Percentiles rank a stretch among this genome's conserved stretches.
phyloP scores from a whole-genome alignment of 768 basidiomycete species.

The Pulveroboletus sp. region DNA sequence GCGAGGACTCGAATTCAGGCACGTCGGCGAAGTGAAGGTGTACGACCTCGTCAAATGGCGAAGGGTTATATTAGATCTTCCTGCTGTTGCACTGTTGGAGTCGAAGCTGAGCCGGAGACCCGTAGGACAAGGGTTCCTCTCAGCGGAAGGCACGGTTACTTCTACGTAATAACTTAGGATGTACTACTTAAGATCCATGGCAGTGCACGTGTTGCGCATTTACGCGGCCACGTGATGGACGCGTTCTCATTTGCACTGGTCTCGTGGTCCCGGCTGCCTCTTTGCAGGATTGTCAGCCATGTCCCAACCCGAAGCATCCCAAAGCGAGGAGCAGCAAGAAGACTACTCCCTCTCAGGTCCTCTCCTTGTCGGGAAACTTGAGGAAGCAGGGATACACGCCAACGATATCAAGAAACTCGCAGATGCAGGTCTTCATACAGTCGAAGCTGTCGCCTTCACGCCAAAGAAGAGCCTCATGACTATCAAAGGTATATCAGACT shows the following conservation, averaged over 20 bases:
- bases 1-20: slow-evolving; percentile 58
- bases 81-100: slow-evolving; percentile 79
- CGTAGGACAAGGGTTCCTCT: slow-evolving; percentile 1
- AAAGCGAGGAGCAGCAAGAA: slow-evolving; percentile 47
- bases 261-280: neutral
- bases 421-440: slow-evolving; percentile 88
- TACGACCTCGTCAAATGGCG: slow-evolving; percentile 85
- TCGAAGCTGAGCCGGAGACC: slow-evolving; percentile 48
- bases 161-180: neutral
- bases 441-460: slow-evolving; percentile 95
- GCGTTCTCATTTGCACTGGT: slow-evolving; percentile 17
- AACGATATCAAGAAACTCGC: slow-evolving; percentile 94
- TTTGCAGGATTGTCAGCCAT: slow-evolving; percentile 18
- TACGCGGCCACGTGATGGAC: slow-evolving; percentile 33
- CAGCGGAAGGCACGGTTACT: slow-evolving; percentile 3
- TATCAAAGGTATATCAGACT: slow-evolving; percentile 96
- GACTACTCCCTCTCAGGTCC: slow-evolving; percentile 68
- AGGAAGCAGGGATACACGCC: slow-evolving; percentile 84
- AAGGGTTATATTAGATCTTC: slow-evolving; percentile 74
- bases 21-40: slow-evolving; percentile 64
- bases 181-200: no score
- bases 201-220: slow-evolving; percentile 3
- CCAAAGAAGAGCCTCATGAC: slow-evolving; percentile 87
- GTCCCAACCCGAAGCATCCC: slow-evolving; percentile 45
- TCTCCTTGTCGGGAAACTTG: slow-evolving; percentile 75